These are phyloP conservation scores for Rhazya stricta DNA, from an alignment of 257 asterid genomes.

Conservation along the genomic window DNA sequence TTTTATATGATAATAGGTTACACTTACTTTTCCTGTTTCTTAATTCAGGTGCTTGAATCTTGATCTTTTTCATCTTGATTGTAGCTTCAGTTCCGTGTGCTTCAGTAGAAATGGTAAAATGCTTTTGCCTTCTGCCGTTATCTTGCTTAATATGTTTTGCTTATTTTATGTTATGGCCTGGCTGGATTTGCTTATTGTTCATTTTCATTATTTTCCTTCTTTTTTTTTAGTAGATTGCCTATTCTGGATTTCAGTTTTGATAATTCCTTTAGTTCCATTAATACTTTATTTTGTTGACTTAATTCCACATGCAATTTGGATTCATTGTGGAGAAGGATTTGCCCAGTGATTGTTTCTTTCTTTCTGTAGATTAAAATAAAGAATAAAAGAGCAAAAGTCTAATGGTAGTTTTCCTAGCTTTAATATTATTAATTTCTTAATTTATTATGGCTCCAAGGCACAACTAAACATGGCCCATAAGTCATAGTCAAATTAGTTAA, in stretches of 20 bases:
- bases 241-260: not conserved
- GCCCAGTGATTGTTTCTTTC: not conserved
- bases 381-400: not conserved
- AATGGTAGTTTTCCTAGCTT: not conserved
- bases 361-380: too few relatives aligned
- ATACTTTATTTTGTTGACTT: not conserved
- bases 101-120: slow-evolving; percentile 23
- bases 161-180: not conserved
- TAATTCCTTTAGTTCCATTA: not conserved
- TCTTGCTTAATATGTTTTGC: not conserved
- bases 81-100: slow-evolving; percentile 4
- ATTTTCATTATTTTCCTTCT: not conserved
- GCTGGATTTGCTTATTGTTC: not conserved
- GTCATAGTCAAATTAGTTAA: not conserved
- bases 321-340: not conserved
- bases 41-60: slow-evolving; percentile 21
- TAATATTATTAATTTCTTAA: not conserved
- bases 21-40: slow-evolving; percentile 9
- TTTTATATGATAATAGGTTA: slow-evolving; percentile 4
- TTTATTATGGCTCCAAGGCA: not conserved
- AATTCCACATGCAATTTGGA: not conserved
- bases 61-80: not conserved
- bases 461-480: not conserved
- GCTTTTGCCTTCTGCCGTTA: not conserved
- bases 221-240: not conserved